A percentile compares a stretch with the other conserved stretches of the same genome.
phyloP scores from a whole-genome alignment of 306 rosid species.

The Senna siamea region DNA sequence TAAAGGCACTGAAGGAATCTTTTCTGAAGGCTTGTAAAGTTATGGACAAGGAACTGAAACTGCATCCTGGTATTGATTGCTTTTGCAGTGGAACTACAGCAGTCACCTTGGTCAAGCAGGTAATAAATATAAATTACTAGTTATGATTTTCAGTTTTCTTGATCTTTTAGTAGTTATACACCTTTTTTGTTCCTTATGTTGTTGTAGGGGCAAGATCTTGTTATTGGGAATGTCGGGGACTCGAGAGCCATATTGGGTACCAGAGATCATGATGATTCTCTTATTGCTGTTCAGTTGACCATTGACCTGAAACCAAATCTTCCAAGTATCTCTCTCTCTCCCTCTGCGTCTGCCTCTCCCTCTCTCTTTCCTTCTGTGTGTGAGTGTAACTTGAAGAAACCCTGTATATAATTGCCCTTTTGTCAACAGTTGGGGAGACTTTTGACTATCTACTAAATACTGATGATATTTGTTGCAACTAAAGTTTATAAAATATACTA shows the following conservation, averaged over 20 bases:
- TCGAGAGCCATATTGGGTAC: conserved; percentile 73
- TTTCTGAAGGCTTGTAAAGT: conserved; percentile 67
- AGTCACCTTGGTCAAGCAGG: conserved; percentile 78
- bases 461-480: not conserved
- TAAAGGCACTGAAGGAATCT: conserved; percentile 51
- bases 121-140: conserved; percentile 34
- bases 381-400: conserved; percentile 15
- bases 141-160: not conserved
- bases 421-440: not conserved
- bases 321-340: conserved; percentile 60
- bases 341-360: too few species aligned
- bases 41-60: conserved; percentile 80
- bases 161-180: conserved; percentile 25
- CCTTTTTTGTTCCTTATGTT: conserved; percentile 14
- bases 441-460: not conserved
- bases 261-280: conserved; percentile 51
- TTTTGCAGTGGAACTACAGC: conserved; percentile 87
- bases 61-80: conserved; percentile 64
- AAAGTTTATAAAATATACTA: too few species aligned
- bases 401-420: not conserved
- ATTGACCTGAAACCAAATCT: conserved; percentile 83
- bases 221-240: conserved; percentile 63
- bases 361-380: not conserved
- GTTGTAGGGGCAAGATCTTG: conserved; percentile 67
- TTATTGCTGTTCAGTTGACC: conserved; percentile 72